A percentile compares a stretch with the other conserved stretches of the same genome.
Conservation (phyloP, 2,329 filamentous ascomycete genomes). For the Monosporascus sp. region DNA sequence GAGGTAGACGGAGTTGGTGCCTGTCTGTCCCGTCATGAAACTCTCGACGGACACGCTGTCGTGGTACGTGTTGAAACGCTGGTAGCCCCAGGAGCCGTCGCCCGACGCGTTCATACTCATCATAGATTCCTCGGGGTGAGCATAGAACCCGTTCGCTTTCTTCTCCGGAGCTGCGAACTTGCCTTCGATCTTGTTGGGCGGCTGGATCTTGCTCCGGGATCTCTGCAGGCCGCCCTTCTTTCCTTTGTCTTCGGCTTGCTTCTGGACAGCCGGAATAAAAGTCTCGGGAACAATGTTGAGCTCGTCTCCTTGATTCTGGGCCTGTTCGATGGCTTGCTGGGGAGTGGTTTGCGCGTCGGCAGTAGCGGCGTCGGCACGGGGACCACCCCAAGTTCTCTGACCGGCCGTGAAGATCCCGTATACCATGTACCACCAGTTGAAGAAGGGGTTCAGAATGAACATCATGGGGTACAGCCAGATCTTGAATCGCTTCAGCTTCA, state of each 20-base stretch:
- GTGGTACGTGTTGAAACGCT: constrained; percentile 6
- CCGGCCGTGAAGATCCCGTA: constrained; percentile 94
- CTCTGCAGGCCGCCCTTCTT: constrained; percentile 36
- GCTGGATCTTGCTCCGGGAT: constrained; percentile 58
- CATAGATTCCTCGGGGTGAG: constrained; percentile 63
- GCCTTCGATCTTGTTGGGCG: constrained; percentile 70
- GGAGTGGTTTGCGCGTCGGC: constrained; percentile 73
- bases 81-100: constrained; percentile 6
- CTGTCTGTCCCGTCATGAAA: constrained; percentile 51
- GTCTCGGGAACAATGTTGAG: constrained; percentile 86
- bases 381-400: constrained; percentile 92
- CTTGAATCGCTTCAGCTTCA: constrained; percentile 83
- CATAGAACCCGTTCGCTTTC: constrained; percentile 63
- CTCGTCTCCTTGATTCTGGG: constrained; percentile 75
- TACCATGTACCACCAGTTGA: constrained; percentile 98
- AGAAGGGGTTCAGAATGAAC: constrained; percentile 92
- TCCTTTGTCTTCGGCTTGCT: constrained; percentile 20
- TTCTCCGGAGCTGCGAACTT: constrained; percentile 69
- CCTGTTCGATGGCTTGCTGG: constrained; percentile 77
- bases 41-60: constrained; percentile 42
- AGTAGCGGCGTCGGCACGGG: constrained; percentile 78
- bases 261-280: constrained; percentile 60
- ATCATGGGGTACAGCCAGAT: constrained; percentile 93
- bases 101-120: constrained; percentile 43
- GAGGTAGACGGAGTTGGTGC: constrained; percentile 56